A percentile compares a stretch with the other conserved stretches of the same genome.
Conservation (phyloP, 2,329 filamentous ascomycete species). For the Trichoderma sp. region DNA sequence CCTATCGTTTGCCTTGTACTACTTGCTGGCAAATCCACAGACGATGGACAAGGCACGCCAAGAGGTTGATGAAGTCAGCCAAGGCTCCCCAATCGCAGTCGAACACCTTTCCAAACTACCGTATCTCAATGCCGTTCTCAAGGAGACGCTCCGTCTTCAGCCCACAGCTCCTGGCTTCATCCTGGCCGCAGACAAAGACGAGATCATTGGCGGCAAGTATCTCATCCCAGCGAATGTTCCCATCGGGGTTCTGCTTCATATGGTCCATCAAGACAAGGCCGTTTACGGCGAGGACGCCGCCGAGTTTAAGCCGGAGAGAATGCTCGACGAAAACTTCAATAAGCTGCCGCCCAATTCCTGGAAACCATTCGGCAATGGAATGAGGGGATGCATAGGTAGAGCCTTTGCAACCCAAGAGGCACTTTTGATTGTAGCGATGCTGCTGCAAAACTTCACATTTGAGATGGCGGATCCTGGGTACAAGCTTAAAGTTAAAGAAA, state of each 20-base stretch:
- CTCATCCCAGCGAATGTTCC: slow-evolving; percentile 43
- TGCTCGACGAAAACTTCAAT: slow-evolving; percentile 54
- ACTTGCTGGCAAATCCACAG: slow-evolving; percentile 56
- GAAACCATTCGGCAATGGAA: slow-evolving; percentile 56
- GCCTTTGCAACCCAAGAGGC: slow-evolving; percentile 55
- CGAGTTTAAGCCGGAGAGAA: slow-evolving; percentile 59
- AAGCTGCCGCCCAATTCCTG: slow-evolving; percentile 38
- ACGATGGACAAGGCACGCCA: slow-evolving; percentile 55
- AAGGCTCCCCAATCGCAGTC: slow-evolving; percentile 50
- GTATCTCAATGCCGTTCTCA: slow-evolving; percentile 61
- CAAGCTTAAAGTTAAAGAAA: slow-evolving; percentile 48
- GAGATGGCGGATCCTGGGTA: slow-evolving; percentile 57
- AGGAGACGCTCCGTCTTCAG: slow-evolving; percentile 46
- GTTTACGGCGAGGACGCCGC: slow-evolving; percentile 57
- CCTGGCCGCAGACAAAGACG: slow-evolving; percentile 38
- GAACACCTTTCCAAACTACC: slow-evolving; percentile 60
- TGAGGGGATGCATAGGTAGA: slow-evolving; percentile 51
- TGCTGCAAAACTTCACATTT: slow-evolving; percentile 68
- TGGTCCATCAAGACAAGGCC: slow-evolving; percentile 52
- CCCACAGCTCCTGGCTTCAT: slow-evolving; percentile 29
- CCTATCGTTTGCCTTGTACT: slow-evolving; percentile 59
- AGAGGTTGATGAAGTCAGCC: slow-evolving; percentile 61
- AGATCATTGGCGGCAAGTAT: slow-evolving; percentile 54
- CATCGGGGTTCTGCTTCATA: slow-evolving; percentile 45
- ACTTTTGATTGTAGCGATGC: slow-evolving; percentile 42